phyloP scores from a whole-genome alignment of 768 basidiomycete species.

The Xanthoconium purpureum region DNA sequence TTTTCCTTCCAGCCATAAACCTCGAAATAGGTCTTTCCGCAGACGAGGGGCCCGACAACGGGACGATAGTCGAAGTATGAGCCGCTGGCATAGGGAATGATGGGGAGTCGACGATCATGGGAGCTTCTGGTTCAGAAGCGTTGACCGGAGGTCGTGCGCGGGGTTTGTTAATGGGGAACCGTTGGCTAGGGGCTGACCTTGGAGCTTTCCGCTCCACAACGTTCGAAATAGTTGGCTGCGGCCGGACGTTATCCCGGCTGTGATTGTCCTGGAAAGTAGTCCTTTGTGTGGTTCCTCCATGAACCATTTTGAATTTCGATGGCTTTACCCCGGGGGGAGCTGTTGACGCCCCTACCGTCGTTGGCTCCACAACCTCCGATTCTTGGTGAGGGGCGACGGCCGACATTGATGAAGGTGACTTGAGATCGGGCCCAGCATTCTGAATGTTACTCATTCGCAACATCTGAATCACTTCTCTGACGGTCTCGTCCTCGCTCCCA shows the following conservation, averaged over 20 bases:
- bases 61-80: neutral
- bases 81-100: constrained; percentile 12
- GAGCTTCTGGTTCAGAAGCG: constrained; percentile 2
- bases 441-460: constrained; percentile 49
- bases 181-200: constrained; percentile 4
- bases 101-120: constrained; percentile 19
- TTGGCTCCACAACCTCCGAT: neutral
- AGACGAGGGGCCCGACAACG: neutral
- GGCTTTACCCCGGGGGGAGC: constrained; percentile 31
- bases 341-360: neutral
- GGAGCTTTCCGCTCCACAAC: constrained; percentile 26
- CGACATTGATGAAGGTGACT: constrained; percentile 3
- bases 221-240: constrained; percentile 31
- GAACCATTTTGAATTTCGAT: constrained; percentile 47
- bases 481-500: constrained; percentile 48
- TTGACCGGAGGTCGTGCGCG: neutral
- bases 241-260: constrained; percentile 30
- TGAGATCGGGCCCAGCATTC: constrained; percentile 50
- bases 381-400: neutral
- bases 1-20: constrained; percentile 34
- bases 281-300: neutral
- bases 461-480: constrained; percentile 51
- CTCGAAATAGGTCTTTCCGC: constrained; percentile 26
- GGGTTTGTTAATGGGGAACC: constrained; percentile 19
- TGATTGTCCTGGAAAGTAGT: constrained; percentile 24